phyloP scores from a whole-genome alignment of 1,284 basidiomycete genomes.

The Tylopilus sp. region DNA sequence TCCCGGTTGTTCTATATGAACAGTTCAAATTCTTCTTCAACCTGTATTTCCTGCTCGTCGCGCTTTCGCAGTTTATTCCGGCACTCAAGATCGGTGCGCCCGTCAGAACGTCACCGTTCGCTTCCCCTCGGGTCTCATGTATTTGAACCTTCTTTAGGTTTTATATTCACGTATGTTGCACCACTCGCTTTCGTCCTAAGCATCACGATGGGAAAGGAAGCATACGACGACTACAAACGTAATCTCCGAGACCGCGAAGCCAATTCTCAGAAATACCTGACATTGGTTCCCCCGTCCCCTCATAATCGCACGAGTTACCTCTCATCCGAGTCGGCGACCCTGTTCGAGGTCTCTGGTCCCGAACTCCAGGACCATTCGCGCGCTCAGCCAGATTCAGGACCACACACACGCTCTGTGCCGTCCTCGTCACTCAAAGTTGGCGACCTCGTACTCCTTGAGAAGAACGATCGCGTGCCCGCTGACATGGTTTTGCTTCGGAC shows the following conservation, averaged over 20 bases:
- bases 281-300: conserved; percentile 57
- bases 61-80: conserved; percentile 93
- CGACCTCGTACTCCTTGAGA: conserved; percentile 89
- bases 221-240: conserved; percentile 95
- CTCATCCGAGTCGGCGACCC: conserved; percentile 19
- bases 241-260: conserved; percentile 90
- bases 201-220: conserved; percentile 98
- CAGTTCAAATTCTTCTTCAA: conserved; percentile 99
- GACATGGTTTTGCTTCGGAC: conserved; percentile 91
- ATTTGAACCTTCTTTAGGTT: conserved; percentile 51
- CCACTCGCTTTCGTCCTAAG: conserved; percentile 93
- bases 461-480: conserved; percentile 96
- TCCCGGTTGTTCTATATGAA: conserved; percentile 96
- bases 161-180: conserved; percentile 94
- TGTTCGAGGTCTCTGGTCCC: conserved; percentile 19
- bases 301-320: conserved; percentile 36
- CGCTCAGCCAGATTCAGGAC: conserved; percentile 33
- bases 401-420: conserved; percentile 75
- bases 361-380: conserved; percentile 19
- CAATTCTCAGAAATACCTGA: conserved; percentile 89
- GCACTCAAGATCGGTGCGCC: conserved; percentile 88
- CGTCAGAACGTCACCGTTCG: neutral
- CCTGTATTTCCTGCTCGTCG: conserved; percentile 96
- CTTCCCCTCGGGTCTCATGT: neutral
- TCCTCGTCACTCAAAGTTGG: conserved; percentile 90